Conservation (phyloP, 2,329 filamentous ascomycete species). For the Emericellopsis cladophorae region DNA sequence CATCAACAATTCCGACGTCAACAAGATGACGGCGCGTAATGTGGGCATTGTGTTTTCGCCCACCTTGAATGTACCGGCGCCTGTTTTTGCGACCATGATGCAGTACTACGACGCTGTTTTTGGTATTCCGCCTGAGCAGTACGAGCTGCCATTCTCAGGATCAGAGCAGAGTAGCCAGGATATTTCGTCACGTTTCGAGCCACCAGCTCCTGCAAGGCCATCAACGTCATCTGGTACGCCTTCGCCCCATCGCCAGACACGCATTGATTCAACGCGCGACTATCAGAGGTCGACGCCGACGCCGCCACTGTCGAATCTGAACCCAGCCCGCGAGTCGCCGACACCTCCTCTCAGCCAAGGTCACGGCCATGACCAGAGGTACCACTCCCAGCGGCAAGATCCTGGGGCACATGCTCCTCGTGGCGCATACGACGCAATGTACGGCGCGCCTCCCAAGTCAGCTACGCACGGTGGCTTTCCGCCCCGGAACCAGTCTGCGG, state of each 20-base stretch:
- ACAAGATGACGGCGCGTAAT: conserved; percentile 98
- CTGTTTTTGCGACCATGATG: conserved; percentile 86
- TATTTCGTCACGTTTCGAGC: conserved; percentile 16
- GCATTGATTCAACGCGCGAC: conserved; percentile 15
- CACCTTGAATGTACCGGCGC: conserved; percentile 89
- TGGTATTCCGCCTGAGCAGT: conserved; percentile 53
- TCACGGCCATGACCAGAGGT: conserved; percentile 30
- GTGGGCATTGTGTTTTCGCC: conserved; percentile 97
- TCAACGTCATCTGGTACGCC: conserved; percentile 35
- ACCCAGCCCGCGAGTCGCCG: conserved; percentile 21
- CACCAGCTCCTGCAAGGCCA: conserved; percentile 25
- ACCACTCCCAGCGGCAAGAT: conserved; percentile 6
- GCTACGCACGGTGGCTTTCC: not conserved
- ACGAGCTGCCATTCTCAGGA: conserved; percentile 32
- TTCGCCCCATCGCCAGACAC: conserved; percentile 38
- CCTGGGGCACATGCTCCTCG: conserved; percentile 11
- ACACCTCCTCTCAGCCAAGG: conserved; percentile 26
- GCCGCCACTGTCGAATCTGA: conserved; percentile 27
- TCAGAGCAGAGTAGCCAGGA: conserved; percentile 13
- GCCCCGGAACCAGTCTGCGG: not conserved
- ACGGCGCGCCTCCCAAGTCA: conserved; percentile 6
- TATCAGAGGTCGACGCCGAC: conserved; percentile 30
- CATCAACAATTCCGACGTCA: conserved; percentile 76
- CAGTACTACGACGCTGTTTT: conserved; percentile 86
- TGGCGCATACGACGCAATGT: conserved; percentile 31